Percentiles rank a stretch among this genome's conserved stretches.
Evolutionary conservation across 2,329 filamentous ascomycete genomes (phyloP).

Genomic region (Orbilia blumenaviensis): DNA sequence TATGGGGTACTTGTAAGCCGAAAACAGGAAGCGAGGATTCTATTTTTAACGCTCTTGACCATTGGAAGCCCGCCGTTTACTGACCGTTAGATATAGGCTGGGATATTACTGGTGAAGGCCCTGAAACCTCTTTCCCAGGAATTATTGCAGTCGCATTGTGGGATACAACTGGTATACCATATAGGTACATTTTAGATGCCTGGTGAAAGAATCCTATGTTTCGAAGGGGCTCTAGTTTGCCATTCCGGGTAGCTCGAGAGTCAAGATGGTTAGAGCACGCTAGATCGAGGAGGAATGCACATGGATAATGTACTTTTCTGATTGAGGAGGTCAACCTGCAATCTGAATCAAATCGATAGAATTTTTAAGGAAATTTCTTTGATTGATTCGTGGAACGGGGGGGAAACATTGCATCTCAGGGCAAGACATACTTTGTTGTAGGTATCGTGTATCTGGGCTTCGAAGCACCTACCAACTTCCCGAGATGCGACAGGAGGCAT

Average conservation of each 20-base stretch:
- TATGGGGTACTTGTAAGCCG: conserved; percentile 47
- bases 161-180: neutral
- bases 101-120: neutral
- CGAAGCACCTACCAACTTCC: conserved; percentile 30
- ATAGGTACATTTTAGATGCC: neutral
- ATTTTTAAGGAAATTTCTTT: conserved; percentile 38
- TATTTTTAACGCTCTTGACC: conserved; percentile 41
- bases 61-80: conserved; percentile 31
- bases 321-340: conserved; percentile 12
- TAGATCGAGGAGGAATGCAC: conserved; percentile 27
- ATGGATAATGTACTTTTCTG: conserved; percentile 26
- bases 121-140: conserved; percentile 11
- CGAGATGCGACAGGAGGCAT: conserved; percentile 43
- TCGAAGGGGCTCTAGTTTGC: conserved; percentile 22
- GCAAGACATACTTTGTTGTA: conserved; percentile 17
- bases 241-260: conserved; percentile 47
- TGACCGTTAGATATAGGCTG: conserved; percentile 36
- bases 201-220: conserved; percentile 44
- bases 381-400: conserved; percentile 13
- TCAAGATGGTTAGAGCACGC: conserved; percentile 34
- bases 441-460: neutral
- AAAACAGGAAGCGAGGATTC: conserved; percentile 46
- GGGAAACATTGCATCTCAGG: conserved; percentile 13
- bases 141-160: neutral
- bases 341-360: conserved; percentile 50